Conservation (phyloP, 1,139 yeast species). For the Kodamaea alishanica region DNA sequence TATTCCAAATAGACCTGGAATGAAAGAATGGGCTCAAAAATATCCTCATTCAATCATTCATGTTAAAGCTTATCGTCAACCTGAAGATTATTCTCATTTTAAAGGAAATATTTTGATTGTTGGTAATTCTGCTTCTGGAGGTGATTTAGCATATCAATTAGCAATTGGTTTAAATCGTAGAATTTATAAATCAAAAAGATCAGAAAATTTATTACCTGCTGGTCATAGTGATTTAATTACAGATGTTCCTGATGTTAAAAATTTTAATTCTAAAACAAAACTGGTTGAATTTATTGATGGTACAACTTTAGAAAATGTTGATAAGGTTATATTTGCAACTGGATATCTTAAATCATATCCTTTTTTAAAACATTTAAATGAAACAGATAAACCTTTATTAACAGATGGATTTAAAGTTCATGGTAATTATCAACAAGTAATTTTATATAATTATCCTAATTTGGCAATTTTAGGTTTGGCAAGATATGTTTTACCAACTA, state of each 20-base stretch:
- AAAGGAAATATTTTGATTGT: conserved; percentile 46
- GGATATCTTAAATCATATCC: conserved; percentile 42
- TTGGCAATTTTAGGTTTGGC: conserved; percentile 52
- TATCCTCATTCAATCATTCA: conserved; percentile 53
- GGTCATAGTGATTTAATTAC: conserved; percentile 36
- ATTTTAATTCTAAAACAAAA: conserved; percentile 27
- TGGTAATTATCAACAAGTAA: conserved; percentile 50
- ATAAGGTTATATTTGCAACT: conserved; percentile 57
- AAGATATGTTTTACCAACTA: conserved; percentile 54
- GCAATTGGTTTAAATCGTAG: conserved; percentile 32
- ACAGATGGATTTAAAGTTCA: conserved; percentile 45
- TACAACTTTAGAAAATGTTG: conserved; percentile 34
- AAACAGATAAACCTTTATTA: conserved; percentile 28
- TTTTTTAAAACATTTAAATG: conserved; percentile 11
- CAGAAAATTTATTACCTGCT: conserved; percentile 38
- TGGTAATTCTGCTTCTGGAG: conserved; percentile 63
- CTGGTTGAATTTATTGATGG: conserved; percentile 41
- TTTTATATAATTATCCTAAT: conserved; percentile 53
- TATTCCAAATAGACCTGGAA: conserved; percentile 52
- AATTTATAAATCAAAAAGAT: conserved; percentile 46
- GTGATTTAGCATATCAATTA: conserved; percentile 54
- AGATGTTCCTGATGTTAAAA: conserved; percentile 38
- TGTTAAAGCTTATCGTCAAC: conserved; percentile 54
- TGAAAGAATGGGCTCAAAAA: conserved; percentile 43
- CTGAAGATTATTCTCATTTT: conserved; percentile 40